phyloP scores from a whole-genome alignment of 495 filamentous ascomycete species.

The Penicillium crystallinum region DNA sequence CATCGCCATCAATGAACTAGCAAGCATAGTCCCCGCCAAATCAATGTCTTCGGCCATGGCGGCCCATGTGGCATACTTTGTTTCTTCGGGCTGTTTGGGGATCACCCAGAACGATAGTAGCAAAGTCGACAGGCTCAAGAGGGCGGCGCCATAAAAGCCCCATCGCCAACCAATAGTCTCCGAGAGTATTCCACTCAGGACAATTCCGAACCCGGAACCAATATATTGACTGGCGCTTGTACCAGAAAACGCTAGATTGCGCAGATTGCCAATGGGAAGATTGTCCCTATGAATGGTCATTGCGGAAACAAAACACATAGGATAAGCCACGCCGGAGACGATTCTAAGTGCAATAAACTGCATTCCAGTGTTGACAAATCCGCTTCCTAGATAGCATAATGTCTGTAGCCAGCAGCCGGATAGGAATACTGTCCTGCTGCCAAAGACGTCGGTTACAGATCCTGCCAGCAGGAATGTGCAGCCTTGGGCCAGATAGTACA shows the following conservation, averaged over 20 bases:
- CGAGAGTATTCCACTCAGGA: conserved; percentile 42
- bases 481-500: conserved; percentile 39
- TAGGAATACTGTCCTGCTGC: conserved; percentile 39
- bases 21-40: conserved; percentile 40
- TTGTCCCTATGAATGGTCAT: conserved; percentile 43
- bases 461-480: conserved; percentile 45
- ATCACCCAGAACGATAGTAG: conserved; percentile 32
- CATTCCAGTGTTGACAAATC: conserved; percentile 34
- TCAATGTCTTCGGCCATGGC: conserved; percentile 38
- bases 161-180: conserved; percentile 46
- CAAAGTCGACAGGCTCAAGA: conserved; percentile 31
- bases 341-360: conserved; percentile 52
- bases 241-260: conserved; percentile 44
- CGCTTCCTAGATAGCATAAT: conserved; percentile 39
- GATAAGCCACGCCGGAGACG: conserved; percentile 44
- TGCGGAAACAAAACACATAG: conserved; percentile 47
- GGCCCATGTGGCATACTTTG: conserved; percentile 12
- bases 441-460: conserved; percentile 50
- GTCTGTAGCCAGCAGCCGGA: conserved; percentile 39
- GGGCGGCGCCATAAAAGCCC: conserved; percentile 39
- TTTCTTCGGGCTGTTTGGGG: conserved; percentile 14
- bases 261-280: conserved; percentile 30
- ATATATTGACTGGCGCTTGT: conserved; percentile 43
- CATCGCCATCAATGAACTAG: conserved; percentile 31
- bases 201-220: conserved; percentile 41